Conservation (phyloP, 495 filamentous ascomycete genomes). For the Aspergillus bridgeri region DNA sequence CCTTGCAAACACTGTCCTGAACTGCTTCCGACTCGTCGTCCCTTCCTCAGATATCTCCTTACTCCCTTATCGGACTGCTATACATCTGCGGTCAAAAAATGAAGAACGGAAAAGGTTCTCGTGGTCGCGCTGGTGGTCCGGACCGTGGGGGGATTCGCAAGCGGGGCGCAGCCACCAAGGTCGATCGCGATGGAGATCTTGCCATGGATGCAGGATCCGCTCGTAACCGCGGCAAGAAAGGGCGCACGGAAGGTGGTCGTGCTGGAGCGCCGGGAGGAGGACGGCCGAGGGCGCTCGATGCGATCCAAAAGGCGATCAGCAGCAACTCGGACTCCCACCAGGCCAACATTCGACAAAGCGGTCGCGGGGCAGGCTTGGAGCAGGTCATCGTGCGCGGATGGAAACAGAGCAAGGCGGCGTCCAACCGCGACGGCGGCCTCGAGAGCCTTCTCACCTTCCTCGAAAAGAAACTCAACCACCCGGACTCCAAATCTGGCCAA, state of each 20-base stretch:
- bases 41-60: conserved; percentile 1
- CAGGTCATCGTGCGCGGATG: conserved; percentile 64
- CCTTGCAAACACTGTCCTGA: conserved; percentile 12
- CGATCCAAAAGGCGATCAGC: conserved; percentile 43
- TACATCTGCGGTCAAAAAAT: conserved; percentile 22
- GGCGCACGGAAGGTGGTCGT: conserved; percentile 37
- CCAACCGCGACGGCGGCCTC: conserved; percentile 67
- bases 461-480: conserved; percentile 66
- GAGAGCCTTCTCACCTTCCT: conserved; percentile 71
- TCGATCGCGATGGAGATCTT: conserved; percentile 80
- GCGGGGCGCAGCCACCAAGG: conserved; percentile 43
- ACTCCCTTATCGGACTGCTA: conserved; percentile 1
- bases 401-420: conserved; percentile 69
- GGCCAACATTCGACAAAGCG: conserved; percentile 37
- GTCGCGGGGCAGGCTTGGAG: conserved; percentile 21
- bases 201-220: conserved; percentile 61
- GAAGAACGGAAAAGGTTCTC: conserved; percentile 34
- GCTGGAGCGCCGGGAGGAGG: conserved; percentile 21
- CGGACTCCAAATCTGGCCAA: conserved; percentile 49
- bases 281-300: conserved; percentile 29
- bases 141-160: conserved; percentile 71
- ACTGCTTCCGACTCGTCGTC: conserved; percentile 6
- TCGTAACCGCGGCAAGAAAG: conserved; percentile 35
- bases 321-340: conserved; percentile 38
- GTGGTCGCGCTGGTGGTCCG: conserved; percentile 27